These are phyloP conservation scores for Agaricales sp. DNA, from an alignment of 1,284 basidiomycete species.

Conservation along the genomic window DNA sequence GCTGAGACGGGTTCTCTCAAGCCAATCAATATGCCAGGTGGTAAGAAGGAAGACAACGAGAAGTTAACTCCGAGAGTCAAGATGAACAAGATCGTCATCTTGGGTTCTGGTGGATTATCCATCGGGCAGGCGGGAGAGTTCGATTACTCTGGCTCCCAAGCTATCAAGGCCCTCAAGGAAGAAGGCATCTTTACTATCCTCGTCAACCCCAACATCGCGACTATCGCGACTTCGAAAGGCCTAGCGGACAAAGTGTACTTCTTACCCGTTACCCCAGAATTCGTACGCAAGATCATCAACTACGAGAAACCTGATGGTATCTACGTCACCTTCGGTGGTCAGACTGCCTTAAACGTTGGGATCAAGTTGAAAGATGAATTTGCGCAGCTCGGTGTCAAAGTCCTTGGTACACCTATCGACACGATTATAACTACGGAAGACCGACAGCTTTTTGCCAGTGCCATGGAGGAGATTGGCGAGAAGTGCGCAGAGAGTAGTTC, in stretches of 20 bases:
- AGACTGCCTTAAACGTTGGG: constrained; percentile 95
- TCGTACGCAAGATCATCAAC: constrained; percentile 95
- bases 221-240: constrained; percentile 95
- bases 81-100: constrained; percentile 91
- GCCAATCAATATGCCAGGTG: constrained; percentile 84
- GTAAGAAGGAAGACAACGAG: constrained; percentile 77
- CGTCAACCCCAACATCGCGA: constrained; percentile 99
- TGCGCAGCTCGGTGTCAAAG: constrained; percentile 76
- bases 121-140: constrained; percentile 99
- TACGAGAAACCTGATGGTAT: constrained; percentile 99
- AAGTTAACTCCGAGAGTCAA: constrained; percentile 64
- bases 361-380: constrained; percentile 98
- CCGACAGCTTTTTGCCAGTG: constrained; percentile 85
- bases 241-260: constrained; percentile 99
- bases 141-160: constrained; percentile 98
- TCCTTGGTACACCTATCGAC: constrained; percentile 94
- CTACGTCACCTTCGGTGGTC: constrained; percentile 97
- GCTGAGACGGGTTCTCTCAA: constrained; percentile 56
- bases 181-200: constrained; percentile 99
- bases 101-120: constrained; percentile 95
- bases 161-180: constrained; percentile 97
- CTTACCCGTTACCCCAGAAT: constrained; percentile 95
- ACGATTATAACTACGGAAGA: constrained; percentile 98
- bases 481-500: constrained; percentile 85
- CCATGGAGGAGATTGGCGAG: constrained; percentile 97